phyloP scores from a whole-genome alignment of 2,329 filamentous ascomycete genomes.

The Dactylellina sp. region DNA sequence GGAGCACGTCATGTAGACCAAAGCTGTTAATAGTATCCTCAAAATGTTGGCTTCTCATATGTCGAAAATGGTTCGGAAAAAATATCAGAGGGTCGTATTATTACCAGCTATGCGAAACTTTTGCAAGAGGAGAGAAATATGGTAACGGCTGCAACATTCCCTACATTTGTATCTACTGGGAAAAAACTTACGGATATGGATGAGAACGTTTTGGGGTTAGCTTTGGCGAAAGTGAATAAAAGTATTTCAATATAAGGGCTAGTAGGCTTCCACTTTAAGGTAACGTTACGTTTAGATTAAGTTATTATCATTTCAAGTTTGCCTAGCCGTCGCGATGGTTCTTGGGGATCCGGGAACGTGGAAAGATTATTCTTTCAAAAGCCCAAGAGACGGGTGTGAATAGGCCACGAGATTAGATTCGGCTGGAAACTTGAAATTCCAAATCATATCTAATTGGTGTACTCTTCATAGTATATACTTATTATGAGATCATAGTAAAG shows the following conservation, averaged over 20 bases:
- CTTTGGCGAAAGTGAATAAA: neutral
- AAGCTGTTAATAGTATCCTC: conserved; percentile 3
- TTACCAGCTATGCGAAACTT: conserved; percentile 18
- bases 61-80: conserved; percentile 9
- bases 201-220: neutral
- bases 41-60: conserved; percentile 1
- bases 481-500: no score
- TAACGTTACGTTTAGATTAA: no score
- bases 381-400: no score
- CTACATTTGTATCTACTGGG: neutral
- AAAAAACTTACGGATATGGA: conserved; percentile 4
- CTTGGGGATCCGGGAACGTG: no score
- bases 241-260: conserved; percentile 5
- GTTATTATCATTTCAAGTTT: no score
- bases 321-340: no score
- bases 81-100: conserved; percentile 20
- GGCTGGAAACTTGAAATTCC: no score
- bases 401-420: no score
- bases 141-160: conserved; percentile 2
- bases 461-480: no score
- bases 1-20: conserved; percentile 20
- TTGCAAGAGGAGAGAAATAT: conserved; percentile 1
- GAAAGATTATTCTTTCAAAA: no score
- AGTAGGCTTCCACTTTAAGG: neutral
- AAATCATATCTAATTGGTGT: no score